A percentile compares a stretch with the other conserved stretches of the same genome.
These are phyloP conservation scores for Kodamaea laetipori DNA, from an alignment of 805 yeast species.

Conservation along the genomic window DNA sequence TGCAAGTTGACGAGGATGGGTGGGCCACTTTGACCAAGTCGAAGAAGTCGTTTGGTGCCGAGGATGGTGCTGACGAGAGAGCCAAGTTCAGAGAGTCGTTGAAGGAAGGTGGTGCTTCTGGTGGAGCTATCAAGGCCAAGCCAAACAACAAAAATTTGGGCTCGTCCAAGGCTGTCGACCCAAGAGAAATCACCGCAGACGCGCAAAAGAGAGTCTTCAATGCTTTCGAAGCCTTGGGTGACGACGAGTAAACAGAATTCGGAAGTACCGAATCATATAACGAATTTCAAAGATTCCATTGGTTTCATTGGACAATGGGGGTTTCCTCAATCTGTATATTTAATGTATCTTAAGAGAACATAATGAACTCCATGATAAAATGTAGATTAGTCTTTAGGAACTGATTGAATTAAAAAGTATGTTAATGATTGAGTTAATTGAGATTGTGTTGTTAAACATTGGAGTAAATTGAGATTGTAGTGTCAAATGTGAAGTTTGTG, in stretches of 20 bases:
- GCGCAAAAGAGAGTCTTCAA: constrained; percentile 68
- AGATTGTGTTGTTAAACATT: too few relatives aligned
- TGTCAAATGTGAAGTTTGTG: too few relatives aligned
- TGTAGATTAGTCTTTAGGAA: too few relatives aligned
- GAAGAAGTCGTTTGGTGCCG: constrained; percentile 51
- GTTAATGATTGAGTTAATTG: too few relatives aligned
- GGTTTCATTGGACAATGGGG: constrained; percentile 1
- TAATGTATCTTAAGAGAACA: constrained; percentile 6
- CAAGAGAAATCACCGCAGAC: constrained; percentile 70
- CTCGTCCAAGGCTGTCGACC: constrained; percentile 70
- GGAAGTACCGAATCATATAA: constrained; percentile 2
- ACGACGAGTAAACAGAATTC: constrained; percentile 39
- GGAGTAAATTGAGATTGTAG: too few relatives aligned
- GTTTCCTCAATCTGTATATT: constrained; percentile 6
- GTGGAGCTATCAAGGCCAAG: constrained; percentile 50
- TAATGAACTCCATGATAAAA: neutral
- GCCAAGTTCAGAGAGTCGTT: constrained; percentile 46
- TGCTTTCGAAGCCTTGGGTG: constrained; percentile 79
- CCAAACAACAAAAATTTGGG: constrained; percentile 77
- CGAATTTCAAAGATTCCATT: constrained; percentile 1
- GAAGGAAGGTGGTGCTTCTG: constrained; percentile 36
- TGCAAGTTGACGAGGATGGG: constrained; percentile 73
- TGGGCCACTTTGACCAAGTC: constrained; percentile 68
- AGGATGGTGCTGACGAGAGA: constrained; percentile 50
- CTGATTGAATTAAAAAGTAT: too few relatives aligned